These are phyloP conservation scores for Aspergillus heteromorphus DNA, from an alignment of 495 filamentous ascomycete species.

Conservation along the genomic window DNA sequence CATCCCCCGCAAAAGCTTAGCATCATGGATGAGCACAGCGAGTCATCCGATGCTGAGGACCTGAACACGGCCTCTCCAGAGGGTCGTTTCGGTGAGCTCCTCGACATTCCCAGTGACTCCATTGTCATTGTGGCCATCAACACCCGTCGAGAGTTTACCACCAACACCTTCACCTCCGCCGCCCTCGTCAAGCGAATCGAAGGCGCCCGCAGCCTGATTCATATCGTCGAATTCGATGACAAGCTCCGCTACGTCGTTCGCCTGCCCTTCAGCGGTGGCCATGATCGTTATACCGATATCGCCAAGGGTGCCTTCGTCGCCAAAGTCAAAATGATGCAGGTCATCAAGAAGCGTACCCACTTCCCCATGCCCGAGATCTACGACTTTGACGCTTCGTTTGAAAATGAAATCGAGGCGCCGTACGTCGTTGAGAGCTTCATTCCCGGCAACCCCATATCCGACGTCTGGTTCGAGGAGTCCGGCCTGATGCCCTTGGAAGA, in stretches of 20 bases:
- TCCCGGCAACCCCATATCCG: not conserved
- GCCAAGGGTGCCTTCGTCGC: not conserved
- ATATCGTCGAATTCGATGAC: not conserved
- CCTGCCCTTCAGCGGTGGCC: not conserved
- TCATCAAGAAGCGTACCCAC: not conserved
- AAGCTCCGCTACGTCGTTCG: not conserved
- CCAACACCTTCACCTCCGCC: not conserved
- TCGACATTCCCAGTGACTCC: not conserved
- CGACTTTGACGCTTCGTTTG: not conserved
- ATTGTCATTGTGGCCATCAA: not conserved
- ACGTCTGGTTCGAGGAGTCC: not conserved
- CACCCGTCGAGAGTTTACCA: not conserved
- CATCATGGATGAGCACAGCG: not conserved
- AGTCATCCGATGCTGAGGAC: not conserved
- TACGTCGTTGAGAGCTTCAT: not conserved
- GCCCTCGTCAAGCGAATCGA: not conserved
- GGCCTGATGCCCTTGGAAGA: not conserved
- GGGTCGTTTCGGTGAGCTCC: not conserved
- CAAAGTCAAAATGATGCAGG: not conserved
- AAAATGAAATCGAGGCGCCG: not conserved
- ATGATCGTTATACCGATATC: not conserved
- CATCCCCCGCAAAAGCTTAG: not conserved
- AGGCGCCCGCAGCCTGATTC: not conserved
- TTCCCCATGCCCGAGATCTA: conserved; percentile 1
- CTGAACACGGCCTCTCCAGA: not conserved